A percentile compares a stretch with the other conserved stretches of the same genome.
Conservation (phyloP, 768 basidiomycete genomes). For the Phanerochaete sordida region DNA sequence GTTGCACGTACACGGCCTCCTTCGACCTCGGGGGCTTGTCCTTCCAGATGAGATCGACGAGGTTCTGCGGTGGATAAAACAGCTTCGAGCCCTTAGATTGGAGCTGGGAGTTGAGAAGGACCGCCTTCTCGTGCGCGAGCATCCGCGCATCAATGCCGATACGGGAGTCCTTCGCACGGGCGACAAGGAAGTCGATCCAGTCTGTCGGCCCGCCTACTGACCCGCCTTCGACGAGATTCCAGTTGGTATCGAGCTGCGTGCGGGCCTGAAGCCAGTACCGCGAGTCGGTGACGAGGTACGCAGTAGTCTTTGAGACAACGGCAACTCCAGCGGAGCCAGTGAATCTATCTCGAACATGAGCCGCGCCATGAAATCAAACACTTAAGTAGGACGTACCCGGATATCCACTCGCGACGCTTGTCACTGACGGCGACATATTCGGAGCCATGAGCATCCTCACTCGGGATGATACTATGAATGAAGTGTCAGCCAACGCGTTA, state of each 20-base stretch:
- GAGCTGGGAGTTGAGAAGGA: constrained; percentile 55
- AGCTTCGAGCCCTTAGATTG: constrained; percentile 56
- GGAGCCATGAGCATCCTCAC: constrained; percentile 79
- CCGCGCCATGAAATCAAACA: neutral
- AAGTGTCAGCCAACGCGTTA: neutral
- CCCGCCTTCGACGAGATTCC: constrained; percentile 64
- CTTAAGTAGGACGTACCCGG: constrained; percentile 49
- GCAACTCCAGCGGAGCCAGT: constrained; percentile 69
- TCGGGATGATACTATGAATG: constrained; percentile 58
- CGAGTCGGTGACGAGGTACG: constrained; percentile 77
- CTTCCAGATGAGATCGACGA: constrained; percentile 80
- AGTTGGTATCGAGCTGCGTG: constrained; percentile 67
- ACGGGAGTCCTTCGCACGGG: constrained; percentile 28
- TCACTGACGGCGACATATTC: constrained; percentile 79
- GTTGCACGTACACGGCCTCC: constrained; percentile 63
- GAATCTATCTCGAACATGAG: constrained; percentile 36
- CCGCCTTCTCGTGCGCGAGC: constrained; percentile 71
- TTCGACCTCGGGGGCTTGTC: constrained; percentile 69
- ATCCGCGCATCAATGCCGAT: constrained; percentile 87
- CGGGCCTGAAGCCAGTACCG: constrained; percentile 82
- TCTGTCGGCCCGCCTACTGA: constrained; percentile 51
- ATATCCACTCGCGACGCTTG: constrained; percentile 74
- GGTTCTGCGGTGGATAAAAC: constrained; percentile 78
- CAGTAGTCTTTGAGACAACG: constrained; percentile 59
- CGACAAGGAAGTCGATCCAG: constrained; percentile 73